Base-by-base conservation (phyloP, 2,329 filamentous ascomycete genomes). In the Xylaria sp. region DNA sequence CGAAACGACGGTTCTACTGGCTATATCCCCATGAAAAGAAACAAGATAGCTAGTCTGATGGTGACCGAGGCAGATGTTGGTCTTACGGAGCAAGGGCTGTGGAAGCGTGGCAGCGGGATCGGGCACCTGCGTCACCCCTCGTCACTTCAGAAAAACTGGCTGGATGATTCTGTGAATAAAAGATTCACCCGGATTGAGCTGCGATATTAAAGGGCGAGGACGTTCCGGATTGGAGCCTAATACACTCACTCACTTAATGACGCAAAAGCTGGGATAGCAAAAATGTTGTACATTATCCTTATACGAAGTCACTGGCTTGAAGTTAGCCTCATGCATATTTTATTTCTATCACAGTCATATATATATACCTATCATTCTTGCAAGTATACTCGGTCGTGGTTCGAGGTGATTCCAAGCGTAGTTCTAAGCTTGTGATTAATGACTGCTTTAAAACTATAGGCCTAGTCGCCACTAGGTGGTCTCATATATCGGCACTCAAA, bases 131-230 rank as follows among this genome's bases (percentile, higher is more conserved):
- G 36, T 4, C 68, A 68, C 12, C 54, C 65, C 32, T 70, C 65
- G 32, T 55, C 19, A 30, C 42, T 51, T 19, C 51, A 70, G 34
- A 74, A 71, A 47, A 71, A 76, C 50, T 76, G 75, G 75, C 42
- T 76, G 14, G 72, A 76, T 4, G 72, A 72, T 54, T 71, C 68
- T 24, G 72, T 68, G 62, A 74, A 75, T 45, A 72, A 72, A 64
- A 71, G 72, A n/a, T 74, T 75, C 61, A 60, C 70, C 19, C 72
- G 73, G 50, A 65, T 76, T 55, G 73, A 75, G 54, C 55, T 76
- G 7, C 69, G 75, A 39, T 77, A 76, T 34, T 75, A 69, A 67
- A n/a, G 45, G 14, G 19, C n/a, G 14, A 45, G 19, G 12, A 50
- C 6, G 17, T 2, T 50, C 19, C 8, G 39, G 21, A 32, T 11